phyloP scores from a whole-genome alignment of 169 alveolate genomes.

The Theileria sp. region DNA sequence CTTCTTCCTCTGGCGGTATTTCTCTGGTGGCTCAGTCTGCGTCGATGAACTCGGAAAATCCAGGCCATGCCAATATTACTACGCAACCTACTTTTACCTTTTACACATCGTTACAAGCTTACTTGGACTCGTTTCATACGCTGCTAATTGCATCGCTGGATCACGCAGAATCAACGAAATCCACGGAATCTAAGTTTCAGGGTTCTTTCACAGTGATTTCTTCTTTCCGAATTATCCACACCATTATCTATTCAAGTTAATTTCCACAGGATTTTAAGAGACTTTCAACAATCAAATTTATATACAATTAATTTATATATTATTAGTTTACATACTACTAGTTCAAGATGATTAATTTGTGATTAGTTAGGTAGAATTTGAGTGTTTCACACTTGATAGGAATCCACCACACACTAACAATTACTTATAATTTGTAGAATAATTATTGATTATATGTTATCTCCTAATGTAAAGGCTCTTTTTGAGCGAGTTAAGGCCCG shows the following conservation, averaged over 20 bases:
- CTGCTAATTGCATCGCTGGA: constrained; percentile 14
- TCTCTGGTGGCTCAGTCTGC: constrained; percentile 26
- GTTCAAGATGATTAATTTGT: not conserved
- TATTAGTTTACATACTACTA: not conserved
- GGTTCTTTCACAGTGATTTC: not conserved
- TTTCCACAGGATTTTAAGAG: not conserved
- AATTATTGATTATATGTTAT: not conserved
- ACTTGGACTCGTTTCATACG: constrained; percentile 18
- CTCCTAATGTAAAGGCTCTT: not conserved
- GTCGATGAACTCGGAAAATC: constrained; percentile 35
- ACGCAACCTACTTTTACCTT: constrained; percentile 6
- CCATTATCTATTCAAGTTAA: constrained; percentile 1
- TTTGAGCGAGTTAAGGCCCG: constrained; percentile 19
- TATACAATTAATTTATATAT: not conserved
- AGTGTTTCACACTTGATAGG: not conserved
- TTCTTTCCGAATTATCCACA: not conserved
- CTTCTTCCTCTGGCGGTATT: constrained; percentile 5
- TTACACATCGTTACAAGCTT: not conserved
- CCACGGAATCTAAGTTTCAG: not conserved
- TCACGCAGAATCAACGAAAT: not conserved
- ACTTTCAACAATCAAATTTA: not conserved
- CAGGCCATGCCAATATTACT: not conserved
- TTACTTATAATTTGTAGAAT: not conserved
- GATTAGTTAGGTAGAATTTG: not conserved
- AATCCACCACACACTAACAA: not conserved